Conservation (phyloP, 1,284 basidiomycete species). For the Vanrija sp. region DNA sequence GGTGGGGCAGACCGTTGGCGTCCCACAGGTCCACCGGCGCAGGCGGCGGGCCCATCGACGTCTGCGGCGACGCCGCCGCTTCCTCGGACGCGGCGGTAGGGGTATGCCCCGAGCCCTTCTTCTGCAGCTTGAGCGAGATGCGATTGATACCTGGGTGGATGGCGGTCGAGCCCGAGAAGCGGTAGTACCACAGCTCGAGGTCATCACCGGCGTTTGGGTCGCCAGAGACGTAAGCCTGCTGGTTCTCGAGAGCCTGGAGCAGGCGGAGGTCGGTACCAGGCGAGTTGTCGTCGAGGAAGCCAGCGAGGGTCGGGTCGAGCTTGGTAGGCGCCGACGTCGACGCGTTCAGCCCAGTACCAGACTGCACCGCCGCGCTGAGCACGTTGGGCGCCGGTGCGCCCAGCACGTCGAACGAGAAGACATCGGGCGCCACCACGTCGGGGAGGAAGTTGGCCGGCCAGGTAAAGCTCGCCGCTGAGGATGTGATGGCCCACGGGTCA, state of each 20-base stretch:
- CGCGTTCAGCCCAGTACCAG: not conserved
- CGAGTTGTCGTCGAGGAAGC: slow-evolving; percentile 13
- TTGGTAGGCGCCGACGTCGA: not conserved
- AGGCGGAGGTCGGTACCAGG: slow-evolving; percentile 33
- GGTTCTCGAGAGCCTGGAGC: slow-evolving; percentile 45
- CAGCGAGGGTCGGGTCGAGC: not conserved
- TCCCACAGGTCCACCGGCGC: slow-evolving; percentile 41
- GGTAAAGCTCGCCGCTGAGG: not conserved
- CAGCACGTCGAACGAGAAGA: slow-evolving; percentile 1
- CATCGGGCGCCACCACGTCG: not conserved
- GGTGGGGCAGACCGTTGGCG: slow-evolving; percentile 42
- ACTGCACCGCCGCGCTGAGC: not conserved
- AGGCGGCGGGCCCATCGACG: slow-evolving; percentile 11
- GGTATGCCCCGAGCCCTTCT: slow-evolving; percentile 26
- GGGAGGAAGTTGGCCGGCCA: slow-evolving; percentile 8
- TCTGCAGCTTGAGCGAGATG: slow-evolving; percentile 49
- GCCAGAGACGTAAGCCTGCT: slow-evolving; percentile 49
- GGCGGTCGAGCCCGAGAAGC: slow-evolving; percentile 48
- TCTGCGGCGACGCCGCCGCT: slow-evolving; percentile 2
- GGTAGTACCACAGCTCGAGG: slow-evolving; percentile 49
- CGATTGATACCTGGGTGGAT: slow-evolving; percentile 50
- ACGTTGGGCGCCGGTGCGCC: not conserved
- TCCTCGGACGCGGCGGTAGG: slow-evolving; percentile 12
- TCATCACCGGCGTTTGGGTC: slow-evolving; percentile 46
- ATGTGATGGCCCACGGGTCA: not conserved